Conservation (phyloP, 1,284 basidiomycete species). For the Cutaneotrichosporon cutaneum region DNA sequence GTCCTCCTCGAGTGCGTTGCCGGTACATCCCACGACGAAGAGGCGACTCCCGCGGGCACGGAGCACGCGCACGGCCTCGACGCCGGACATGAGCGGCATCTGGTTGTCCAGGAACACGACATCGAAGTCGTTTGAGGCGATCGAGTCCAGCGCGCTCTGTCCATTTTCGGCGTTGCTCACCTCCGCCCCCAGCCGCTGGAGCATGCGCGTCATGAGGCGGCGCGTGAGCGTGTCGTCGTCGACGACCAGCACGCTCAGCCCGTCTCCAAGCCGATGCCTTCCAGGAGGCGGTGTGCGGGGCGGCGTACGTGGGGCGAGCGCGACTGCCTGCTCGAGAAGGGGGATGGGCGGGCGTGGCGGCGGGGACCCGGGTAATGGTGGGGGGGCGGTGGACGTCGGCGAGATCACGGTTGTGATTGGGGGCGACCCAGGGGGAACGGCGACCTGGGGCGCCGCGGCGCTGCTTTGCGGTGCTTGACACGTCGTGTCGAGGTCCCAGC, state of each 20-base stretch:
- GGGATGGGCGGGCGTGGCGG: too few species aligned
- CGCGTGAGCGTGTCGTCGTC: constrained; percentile 62
- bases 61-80: constrained; percentile 67
- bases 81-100: constrained; percentile 71
- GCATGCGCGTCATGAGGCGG: constrained; percentile 75
- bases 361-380: too few species aligned
- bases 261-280: not conserved
- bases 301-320: not conserved
- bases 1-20: constrained; percentile 66
- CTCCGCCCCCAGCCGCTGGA: constrained; percentile 71
- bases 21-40: constrained; percentile 68
- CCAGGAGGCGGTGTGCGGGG: not conserved
- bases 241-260: constrained; percentile 42
- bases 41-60: constrained; percentile 66
- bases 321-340: not conserved
- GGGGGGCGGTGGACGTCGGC: not conserved
- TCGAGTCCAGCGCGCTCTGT: constrained; percentile 71
- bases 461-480: not conserved
- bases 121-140: constrained; percentile 43
- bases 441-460: not conserved
- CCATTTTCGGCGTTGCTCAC: constrained; percentile 86
- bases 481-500: not conserved
- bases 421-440: not conserved
- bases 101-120: constrained; percentile 33
- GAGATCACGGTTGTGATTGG: not conserved